These are phyloP conservation scores for Wickerhamomyces mucosus DNA, from an alignment of 805 yeast species.

Conservation along the genomic window DNA sequence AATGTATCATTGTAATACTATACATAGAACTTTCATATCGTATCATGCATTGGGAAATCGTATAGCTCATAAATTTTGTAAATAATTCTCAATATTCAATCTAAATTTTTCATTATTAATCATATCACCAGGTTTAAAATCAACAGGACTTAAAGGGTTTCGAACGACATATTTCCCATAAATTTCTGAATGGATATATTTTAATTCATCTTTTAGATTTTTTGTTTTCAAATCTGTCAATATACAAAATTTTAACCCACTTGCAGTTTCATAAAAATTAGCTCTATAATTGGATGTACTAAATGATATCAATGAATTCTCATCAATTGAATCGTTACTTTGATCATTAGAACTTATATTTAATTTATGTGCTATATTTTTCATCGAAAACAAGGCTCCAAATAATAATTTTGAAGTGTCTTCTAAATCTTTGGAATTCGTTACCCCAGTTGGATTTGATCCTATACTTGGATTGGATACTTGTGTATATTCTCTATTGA, in stretches of 20 bases:
- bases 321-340: constrained; percentile 27
- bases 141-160: constrained; percentile 53
- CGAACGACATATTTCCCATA: constrained; percentile 54
- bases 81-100: no score
- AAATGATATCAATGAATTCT: constrained; percentile 37
- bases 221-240: constrained; percentile 57
- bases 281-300: constrained; percentile 72
- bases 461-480: constrained; percentile 9
- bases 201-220: constrained; percentile 43
- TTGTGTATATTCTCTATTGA: constrained; percentile 60
- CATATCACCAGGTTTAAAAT: constrained; percentile 40
- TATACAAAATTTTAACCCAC: constrained; percentile 68
- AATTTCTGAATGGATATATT: constrained; percentile 48
- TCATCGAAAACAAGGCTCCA: constrained; percentile 74
- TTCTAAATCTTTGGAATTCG: constrained; percentile 48
- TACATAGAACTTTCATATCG: no score
- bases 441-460: constrained; percentile 22
- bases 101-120: constrained; percentile 50
- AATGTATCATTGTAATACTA: no score
- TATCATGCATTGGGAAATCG: not conserved
- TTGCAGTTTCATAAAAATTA: constrained; percentile 71
- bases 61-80: no score
- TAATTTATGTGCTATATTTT: constrained; percentile 50
- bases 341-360: constrained; percentile 17
- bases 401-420: constrained; percentile 75